Evolutionary conservation across 495 filamentous ascomycete species (phyloP), one percentile per base, ranked within the genome.

Genomic region (Geopyxis carbonaria): DNA sequence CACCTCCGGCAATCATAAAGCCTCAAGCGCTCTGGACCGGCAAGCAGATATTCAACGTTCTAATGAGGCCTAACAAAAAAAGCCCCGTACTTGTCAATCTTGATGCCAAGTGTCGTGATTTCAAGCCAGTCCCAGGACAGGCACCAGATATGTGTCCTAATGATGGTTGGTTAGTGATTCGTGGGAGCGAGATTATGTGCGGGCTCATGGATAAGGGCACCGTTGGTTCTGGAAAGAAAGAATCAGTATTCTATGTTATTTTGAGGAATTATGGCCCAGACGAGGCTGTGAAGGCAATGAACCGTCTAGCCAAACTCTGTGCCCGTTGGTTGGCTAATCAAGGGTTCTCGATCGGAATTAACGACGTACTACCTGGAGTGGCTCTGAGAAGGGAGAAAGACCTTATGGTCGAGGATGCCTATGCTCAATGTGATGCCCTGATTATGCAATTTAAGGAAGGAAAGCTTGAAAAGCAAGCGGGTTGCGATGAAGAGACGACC

Each of bases 101-200:
- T 15, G 91, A 97, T 45, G 85, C 87, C 28, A 81, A 81, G 43
- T 91, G 87, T 54, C 80, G 79, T 63, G 72, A 85, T 34, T 95
- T 68, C 64, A 70, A 76, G 63, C 58, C 64, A 33, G 47, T 60
- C 48, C 58, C 58, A 34, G 60, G 57, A 40, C 63, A 66, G 58
- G 61, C 60, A 32, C 72, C 73, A 5, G 87, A 94, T 51, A 72
- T 95, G 61, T 75, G 80, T 48, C 66, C 68, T 3, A 78, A 93
- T 46, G 89, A 97, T 59, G 69, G 70, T 5, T 94, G 77, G 70
- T 64, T 97, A 19, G 80, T 92, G 11, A 75, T 97, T 47, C 78
- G 89, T 28, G 94, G 95, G 50, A 93, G 86, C 0, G 89, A 94
- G 57, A 75, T 97, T 44, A 94, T 97, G 84, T 94, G 89, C 52